A percentile compares a stretch with the other conserved stretches of the same genome.
These are phyloP conservation scores for Xylaria polymorpha DNA, from an alignment of 2,329 filamentous ascomycete species.

Conservation along the genomic window DNA sequence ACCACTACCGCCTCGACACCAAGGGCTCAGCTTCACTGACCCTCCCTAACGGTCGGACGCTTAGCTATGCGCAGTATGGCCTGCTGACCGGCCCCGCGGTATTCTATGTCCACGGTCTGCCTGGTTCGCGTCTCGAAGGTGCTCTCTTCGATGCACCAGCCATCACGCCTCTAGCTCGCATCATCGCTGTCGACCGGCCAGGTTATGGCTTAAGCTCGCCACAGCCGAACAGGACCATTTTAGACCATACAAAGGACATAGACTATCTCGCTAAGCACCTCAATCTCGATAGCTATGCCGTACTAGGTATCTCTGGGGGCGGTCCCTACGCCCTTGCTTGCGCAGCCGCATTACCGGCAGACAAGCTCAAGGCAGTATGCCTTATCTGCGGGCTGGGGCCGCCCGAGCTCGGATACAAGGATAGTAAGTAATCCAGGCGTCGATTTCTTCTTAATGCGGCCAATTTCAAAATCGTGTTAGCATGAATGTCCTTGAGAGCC, in stretches of 20 bases:
- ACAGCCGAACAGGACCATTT: conserved; percentile 24
- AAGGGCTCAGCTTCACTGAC: conserved; percentile 19
- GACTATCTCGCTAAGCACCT: conserved; percentile 28
- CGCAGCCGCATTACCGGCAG: conserved; percentile 23
- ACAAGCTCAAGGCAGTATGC: conserved; percentile 32
- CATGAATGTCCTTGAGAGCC: neutral
- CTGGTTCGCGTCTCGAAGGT: conserved; percentile 29
- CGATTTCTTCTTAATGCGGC: neutral
- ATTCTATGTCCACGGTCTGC: conserved; percentile 31
- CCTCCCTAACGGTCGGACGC: conserved; percentile 27
- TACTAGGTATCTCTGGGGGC: conserved; percentile 30
- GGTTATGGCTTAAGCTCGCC: conserved; percentile 31
- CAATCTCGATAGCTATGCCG: conserved; percentile 27
- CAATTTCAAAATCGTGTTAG: neutral
- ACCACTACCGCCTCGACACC: conserved; percentile 29
- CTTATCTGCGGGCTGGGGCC: conserved; percentile 30
- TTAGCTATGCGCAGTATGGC: conserved; percentile 32
- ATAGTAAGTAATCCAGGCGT: conserved; percentile 15
- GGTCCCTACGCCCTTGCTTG: conserved; percentile 36
- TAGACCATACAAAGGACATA: conserved; percentile 28
- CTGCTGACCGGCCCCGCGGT: conserved; percentile 17
- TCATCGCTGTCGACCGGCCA: conserved; percentile 30
- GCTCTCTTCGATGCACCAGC: conserved; percentile 33
- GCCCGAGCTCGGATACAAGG: conserved; percentile 20
- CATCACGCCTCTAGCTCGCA: conserved; percentile 28